Evolutionary conservation across 1,139 yeast genomes (phyloP).

Genomic region (Pichia sp.): DNA sequence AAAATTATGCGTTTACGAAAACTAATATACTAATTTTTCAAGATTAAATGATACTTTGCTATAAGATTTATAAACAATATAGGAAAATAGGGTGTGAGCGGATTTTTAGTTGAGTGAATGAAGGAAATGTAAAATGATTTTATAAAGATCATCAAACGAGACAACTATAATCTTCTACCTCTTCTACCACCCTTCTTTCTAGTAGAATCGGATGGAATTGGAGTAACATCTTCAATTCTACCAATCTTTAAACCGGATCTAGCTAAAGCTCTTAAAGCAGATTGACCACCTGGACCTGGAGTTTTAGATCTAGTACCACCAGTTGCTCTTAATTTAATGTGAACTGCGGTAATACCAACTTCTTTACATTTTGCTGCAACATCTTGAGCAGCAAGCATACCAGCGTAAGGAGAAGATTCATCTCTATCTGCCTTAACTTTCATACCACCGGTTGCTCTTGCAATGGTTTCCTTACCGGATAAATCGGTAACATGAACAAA

Average conservation of each 20-base stretch:
- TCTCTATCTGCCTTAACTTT: constrained; percentile 99
- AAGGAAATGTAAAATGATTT: background rate
- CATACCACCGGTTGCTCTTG: constrained; percentile 99
- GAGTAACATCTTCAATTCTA: constrained; percentile 99
- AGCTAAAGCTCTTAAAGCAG: constrained; percentile 99
- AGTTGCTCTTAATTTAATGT: constrained; percentile 99
- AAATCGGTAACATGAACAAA: constrained; percentile 99
- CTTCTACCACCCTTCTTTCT: constrained; percentile 99
- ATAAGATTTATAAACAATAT: constrained; percentile 2
- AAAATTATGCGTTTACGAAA: no score
- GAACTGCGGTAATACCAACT: constrained; percentile 99
- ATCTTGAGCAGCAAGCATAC: constrained; percentile 99
- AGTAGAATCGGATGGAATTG: constrained; percentile 99
- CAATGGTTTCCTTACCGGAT: constrained; percentile 99
- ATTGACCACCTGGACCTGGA: constrained; percentile 99
- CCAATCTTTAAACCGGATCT: constrained; percentile 99
- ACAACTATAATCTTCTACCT: constrained; percentile 94
- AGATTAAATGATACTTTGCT: constrained; percentile 1
- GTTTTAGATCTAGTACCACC: constrained; percentile 99
- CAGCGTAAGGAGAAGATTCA: constrained; percentile 99
- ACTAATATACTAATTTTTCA: background rate
- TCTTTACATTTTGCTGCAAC: constrained; percentile 99
- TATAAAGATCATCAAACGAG: background rate
- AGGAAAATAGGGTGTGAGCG: background rate
- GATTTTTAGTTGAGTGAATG: background rate